Base-by-base conservation (phyloP, 257 asterid species). In the Fraxinus quadrangulata region DNA sequence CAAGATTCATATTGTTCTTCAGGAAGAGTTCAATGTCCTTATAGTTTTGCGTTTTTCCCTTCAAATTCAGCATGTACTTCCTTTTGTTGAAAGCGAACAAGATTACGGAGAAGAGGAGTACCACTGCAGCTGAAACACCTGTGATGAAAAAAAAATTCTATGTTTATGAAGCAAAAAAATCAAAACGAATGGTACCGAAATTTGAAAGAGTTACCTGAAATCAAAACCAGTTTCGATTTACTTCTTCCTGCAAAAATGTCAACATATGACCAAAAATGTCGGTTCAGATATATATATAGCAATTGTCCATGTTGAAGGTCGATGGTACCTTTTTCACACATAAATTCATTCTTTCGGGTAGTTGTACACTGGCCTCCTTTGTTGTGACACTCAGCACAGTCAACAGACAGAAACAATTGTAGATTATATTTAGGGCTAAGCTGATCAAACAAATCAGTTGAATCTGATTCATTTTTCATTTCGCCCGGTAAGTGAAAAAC, bases 351-450 rank as follows among this genome's bases (percentile, higher is more conserved):
- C 14, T 1, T 3, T 3, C 8, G 13, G 14, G 19, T 37, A 30
- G 12, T 28, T 39, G 2, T 49, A 16, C 86, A 83, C 14, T 77
- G 82, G 33, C 91, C 86, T 72, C 90, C 92, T 33, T 70, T 23
- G 0, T 10, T 14, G 72, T 75, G 51, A 45, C 90, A 89, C 2
- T 8, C 16, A 71, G 0, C 8, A 78, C 94, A 89, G 34, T 28
- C 73, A 13, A 66, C 75, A 3, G 87, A 79, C 13, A 89, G 51
- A 72, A 54, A 21, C 88, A 86, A 86, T 54, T 86, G 83, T 0
- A 91, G 54, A 1, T 28, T 69, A 75, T 75, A 82, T 2, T 71
- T 78, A 31, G 81, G 7, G 24, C 72, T 51, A 12, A 88, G 26
- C 75, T 56, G 1, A 1, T 74, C 6, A 13, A 77, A 67, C 51